Base-by-base conservation (phyloP, 495 filamentous ascomycete species). In the Diplogelasinospora grovesii region DNA sequence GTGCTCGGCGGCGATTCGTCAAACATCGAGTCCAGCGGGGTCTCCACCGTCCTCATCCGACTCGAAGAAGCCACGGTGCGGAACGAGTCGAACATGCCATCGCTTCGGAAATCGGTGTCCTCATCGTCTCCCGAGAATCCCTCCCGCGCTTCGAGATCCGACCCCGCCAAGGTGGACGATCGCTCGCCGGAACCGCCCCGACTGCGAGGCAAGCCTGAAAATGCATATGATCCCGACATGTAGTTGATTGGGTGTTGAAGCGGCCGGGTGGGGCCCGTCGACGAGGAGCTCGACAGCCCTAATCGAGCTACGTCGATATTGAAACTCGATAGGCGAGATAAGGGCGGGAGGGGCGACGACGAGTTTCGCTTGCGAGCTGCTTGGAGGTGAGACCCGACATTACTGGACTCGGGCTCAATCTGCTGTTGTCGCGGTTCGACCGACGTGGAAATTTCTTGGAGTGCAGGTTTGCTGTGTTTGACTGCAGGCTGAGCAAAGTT, bases 41-140 rank as follows among this genome's bases (percentile, higher is more conserved):
- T 63, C 41, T 76, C 71, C 16, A 68, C 63, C n/a, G 66, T 64
- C 38, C 65, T 59, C 43, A 68, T 51, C 18, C 74, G 67, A 24
- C 39, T 53, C 31, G 66, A 78, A 5, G 89, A 93, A 18, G 79
- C 78, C 35, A 82, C 76, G 7, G 90, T 95, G 41, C 88, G 81
- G 46, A 92, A 68, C 11, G 89, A 96, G 59, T 97, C 92, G 64
- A 86, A 97, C 32, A 89, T 78, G 5, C 85, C 90, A 49, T 96
- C 92, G 50, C 85, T 95, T 62, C 84, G 76, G 41, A 85, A 79
- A 51, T 94, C 89, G 3, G 78, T 79, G 40, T 94, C 89, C 38
- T 93, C 86, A 46, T 94, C 89, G 37, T 90, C 88, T 4, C 80
- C 78, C 2, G 80, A 88, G 8, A 73, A 71, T 42, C 86, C 81